A percentile compares a stretch with the other conserved stretches of the same genome.
Evolutionary conservation across 2,329 filamentous ascomycete genomes (phyloP).

Genomic region (Xylariaceae sp.): DNA sequence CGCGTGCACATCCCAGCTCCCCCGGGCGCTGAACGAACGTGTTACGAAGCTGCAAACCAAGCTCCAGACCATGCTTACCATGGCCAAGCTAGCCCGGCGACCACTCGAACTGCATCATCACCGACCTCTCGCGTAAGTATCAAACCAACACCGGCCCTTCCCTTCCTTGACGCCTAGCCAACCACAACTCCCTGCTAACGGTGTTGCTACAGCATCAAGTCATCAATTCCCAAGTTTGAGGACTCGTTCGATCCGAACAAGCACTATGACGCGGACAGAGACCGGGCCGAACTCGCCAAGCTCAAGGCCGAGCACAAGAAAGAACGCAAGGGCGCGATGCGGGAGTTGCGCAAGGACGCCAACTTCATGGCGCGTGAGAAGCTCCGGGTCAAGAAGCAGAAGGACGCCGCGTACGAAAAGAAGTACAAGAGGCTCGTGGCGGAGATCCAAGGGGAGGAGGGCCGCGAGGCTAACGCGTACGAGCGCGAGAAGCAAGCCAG

Average conservation of each 20-base stretch:
- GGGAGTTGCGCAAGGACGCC: slow-evolving; percentile 91
- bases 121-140: slow-evolving; percentile 61
- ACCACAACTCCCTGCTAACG: no score
- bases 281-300: slow-evolving; percentile 78
- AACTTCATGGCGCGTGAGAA: slow-evolving; percentile 90
- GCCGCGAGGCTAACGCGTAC: slow-evolving; percentile 79
- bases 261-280: slow-evolving; percentile 94
- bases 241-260: slow-evolving; percentile 89
- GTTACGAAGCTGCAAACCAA: slow-evolving; percentile 40
- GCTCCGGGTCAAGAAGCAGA: slow-evolving; percentile 85
- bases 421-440: slow-evolving; percentile 90
- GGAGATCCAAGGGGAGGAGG: slow-evolving; percentile 94
- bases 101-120: slow-evolving; percentile 88
- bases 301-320: slow-evolving; percentile 88
- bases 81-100: slow-evolving; percentile 62
- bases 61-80: slow-evolving; percentile 49
- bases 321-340: slow-evolving; percentile 89
- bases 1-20: slow-evolving; percentile 45
- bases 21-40: slow-evolving; percentile 37
- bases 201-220: slow-evolving; percentile 29
- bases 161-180: slow-evolving; percentile 34
- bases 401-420: slow-evolving; percentile 89
- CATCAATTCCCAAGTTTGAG: slow-evolving; percentile 84
- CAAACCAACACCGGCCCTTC: no score
- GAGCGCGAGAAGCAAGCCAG: slow-evolving; percentile 76